Conservation (phyloP, 83 land plant species). For the Picea abies region DNA sequence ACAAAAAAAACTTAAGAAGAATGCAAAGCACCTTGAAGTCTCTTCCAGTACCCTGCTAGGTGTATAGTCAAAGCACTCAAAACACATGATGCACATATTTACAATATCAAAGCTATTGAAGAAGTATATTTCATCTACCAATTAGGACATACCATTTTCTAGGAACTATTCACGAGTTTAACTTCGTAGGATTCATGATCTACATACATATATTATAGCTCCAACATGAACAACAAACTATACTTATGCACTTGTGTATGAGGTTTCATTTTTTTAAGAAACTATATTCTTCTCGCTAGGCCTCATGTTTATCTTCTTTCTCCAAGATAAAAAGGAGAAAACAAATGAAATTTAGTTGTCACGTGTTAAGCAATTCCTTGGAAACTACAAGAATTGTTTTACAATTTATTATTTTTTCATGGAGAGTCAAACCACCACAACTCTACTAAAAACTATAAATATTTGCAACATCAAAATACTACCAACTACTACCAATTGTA, state of each 20-base stretch:
- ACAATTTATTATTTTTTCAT: not conserved
- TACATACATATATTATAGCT: slow-evolving; percentile 4
- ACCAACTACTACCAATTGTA: no score
- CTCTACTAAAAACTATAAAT: not conserved
- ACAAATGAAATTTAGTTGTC: not conserved
- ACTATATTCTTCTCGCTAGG: not conserved
- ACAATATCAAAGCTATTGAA: not conserved
- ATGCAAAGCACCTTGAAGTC: no score
- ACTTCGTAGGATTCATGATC: not conserved
- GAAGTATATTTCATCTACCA: not conserved
- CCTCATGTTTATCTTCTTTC: not conserved
- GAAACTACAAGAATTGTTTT: not conserved
- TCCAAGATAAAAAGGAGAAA: not conserved
- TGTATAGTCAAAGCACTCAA: not conserved
- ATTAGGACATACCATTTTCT: not conserved
- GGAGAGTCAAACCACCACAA: not conserved
- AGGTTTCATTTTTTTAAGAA: not conserved
- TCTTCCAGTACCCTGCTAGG: not conserved
- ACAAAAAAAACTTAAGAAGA: no score
- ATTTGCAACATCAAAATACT: not conserved
- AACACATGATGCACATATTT: not conserved
- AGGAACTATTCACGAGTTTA: slow-evolving; percentile 2
- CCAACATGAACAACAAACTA: not conserved
- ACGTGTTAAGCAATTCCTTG: not conserved
- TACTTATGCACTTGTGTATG: not conserved